Base-by-base conservation (phyloP, 352 stramenopile genomes). In the Phytopythium cucurbitacearum region DNA sequence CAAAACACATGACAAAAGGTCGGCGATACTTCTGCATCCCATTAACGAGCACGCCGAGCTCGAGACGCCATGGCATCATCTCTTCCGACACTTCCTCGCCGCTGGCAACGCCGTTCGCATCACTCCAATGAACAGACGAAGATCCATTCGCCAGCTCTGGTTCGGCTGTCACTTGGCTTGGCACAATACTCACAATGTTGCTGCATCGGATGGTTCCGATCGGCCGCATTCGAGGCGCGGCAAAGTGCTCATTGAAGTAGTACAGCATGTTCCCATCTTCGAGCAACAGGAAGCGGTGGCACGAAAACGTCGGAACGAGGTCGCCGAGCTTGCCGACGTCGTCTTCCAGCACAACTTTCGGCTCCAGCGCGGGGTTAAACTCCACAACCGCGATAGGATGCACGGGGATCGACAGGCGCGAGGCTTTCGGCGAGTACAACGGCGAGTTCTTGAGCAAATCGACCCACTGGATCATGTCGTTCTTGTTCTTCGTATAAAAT, bases 401-500 rank as follows among this genome's bases (percentile, higher is more conserved):
- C 13, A 94, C 84, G 6, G 83, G 83, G 51, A 95, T 92, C 7
- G 83, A 92, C 7, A 89, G 56, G 3, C 80, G 73, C 2, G 66
- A 70, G 3, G 73, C 57, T 40, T 77, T 71, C 8, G 64, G 51
- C 3, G 68, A 80, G 60, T 93, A 95, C 28, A 93, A 60, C 9
- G 80, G 81, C 42, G 72, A 91, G 56, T 95, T 95, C 65, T 95
- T 95, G 16, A 95, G 70, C 51, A 94, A 47, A 62, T 95, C 84
- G 33, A 95, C 61, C 85, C 85, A 95, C 55, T 93, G 80, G 10
- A 76, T 51, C 80, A 93, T 87, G 53, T 95, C 84, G 11, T 87
- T 69, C 15, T 69, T 67, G 51, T 76, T 86, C 36, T 81, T 73
- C 33, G 85, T 89, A 64, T 90, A 93, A 51, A 94, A 95, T 5